Evolutionary conservation across 2,329 filamentous ascomycete genomes (phyloP), one percentile per base, ranked within the genome.

Genomic region (Gaeumannomyces sp.): DNA sequence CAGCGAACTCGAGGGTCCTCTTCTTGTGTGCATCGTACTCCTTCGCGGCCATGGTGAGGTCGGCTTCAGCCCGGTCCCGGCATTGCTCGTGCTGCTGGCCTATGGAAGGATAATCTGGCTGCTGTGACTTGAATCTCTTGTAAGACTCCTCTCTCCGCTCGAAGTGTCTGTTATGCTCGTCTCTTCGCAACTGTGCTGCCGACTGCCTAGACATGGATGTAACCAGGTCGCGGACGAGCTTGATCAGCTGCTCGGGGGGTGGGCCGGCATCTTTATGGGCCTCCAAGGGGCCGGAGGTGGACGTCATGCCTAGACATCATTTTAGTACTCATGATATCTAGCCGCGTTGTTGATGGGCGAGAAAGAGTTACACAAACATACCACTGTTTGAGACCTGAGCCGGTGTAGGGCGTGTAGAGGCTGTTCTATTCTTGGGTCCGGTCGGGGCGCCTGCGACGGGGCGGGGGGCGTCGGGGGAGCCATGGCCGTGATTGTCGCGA

Each of bases 51-150:
- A 19, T 7, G 45, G n/a, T 8, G 22, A 22, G 45, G 6, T 53
- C 45, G 22, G 7, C 2, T 53, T 53, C 25, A 25, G 45, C 19
- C 8, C 10, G 22, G 22, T 53, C 22, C n/a, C 45, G 45, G 45
- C 2, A 53, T 53, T 50, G 33, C 56, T 58, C 61, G 14, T 64
- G 28, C 3, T 64, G 33, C 16, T 64, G 59, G 3, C 58, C n/a
- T 5, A 66, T 33, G 8, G 59, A 64, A 7, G 69, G 66, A 57
- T 66, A 70, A 14, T 69, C 68, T 1, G 61, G 4, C 14, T 65
- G 59, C 27, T 56, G 59, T 13, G 64, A 57, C 4, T 61, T n/a
- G 5, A 57, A 31, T 14, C 11, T 60, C 35, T 38, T 25, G 28
- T 64, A 58, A 16, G 63, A 63, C 5, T 61, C n/a, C 14, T 66